Conservation (phyloP, 2,329 filamentous ascomycete species). For the Trichophyton rubrum region DNA sequence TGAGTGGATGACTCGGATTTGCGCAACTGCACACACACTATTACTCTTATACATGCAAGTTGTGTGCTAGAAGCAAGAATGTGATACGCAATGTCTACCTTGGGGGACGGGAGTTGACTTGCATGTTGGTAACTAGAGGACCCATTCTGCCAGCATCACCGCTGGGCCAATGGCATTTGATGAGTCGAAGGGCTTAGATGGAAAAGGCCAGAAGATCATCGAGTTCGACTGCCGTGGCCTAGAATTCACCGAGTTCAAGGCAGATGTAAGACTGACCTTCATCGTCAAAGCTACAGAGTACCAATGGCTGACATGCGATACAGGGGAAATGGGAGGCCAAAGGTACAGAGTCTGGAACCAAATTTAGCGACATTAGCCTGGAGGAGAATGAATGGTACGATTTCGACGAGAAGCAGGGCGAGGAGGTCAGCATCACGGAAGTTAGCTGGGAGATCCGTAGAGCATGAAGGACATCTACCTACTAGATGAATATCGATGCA, state of each 20-base stretch:
- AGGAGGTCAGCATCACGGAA: slow-evolving; percentile 87
- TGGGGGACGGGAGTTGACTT: not conserved
- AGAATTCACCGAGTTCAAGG: slow-evolving; percentile 80
- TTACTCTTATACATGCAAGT: not conserved
- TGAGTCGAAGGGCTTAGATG: slow-evolving; percentile 12
- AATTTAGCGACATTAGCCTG: slow-evolving; percentile 72
- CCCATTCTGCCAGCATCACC: slow-evolving; percentile 64
- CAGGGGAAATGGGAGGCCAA: slow-evolving; percentile 85
- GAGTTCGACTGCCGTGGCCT: slow-evolving; percentile 89
- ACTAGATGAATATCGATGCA: not conserved
- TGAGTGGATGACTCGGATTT: slow-evolving; percentile 27
- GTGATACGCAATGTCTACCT: not conserved
- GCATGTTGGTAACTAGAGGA: slow-evolving; percentile 21
- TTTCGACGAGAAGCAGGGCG: slow-evolving; percentile 85
- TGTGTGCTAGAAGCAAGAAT: not conserved
- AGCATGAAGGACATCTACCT: slow-evolving; percentile 33
- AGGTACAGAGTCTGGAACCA: slow-evolving; percentile 65
- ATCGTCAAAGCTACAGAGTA: not conserved
- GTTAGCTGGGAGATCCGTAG: slow-evolving; percentile 74
- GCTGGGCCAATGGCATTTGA: slow-evolving; percentile 57
- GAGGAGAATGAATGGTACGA: slow-evolving; percentile 93
- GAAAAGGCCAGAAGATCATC: slow-evolving; percentile 66
- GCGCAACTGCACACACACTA: not conserved
- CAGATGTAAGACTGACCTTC: slow-evolving; percentile 51
- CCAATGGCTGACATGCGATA: not conserved